Percentiles rank a stretch among this genome's conserved stretches.
Evolutionary conservation across 176 grass and related monocot species (phyloP).

Genomic region (Oryza officinalis): DNA sequence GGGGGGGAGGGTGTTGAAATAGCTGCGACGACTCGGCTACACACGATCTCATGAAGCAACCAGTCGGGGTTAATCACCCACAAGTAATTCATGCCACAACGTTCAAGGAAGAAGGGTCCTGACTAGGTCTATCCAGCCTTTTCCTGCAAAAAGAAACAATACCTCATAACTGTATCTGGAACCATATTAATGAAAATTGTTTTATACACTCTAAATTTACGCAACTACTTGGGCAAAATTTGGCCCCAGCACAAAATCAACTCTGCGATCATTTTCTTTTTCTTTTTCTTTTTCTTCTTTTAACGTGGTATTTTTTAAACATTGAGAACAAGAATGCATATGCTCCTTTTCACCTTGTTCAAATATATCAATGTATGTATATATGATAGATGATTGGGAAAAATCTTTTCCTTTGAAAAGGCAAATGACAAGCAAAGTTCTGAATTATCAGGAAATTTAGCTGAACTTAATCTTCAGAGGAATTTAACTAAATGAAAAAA

Average conservation of each 20-base stretch:
- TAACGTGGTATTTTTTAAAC: not conserved
- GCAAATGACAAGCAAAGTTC: not conserved
- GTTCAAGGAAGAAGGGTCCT: slow-evolving; percentile 42
- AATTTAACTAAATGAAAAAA: slow-evolving; percentile 31
- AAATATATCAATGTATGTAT: not conserved
- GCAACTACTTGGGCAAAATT: not conserved
- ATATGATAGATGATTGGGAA: not conserved
- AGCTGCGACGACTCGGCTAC: slow-evolving; percentile 11
- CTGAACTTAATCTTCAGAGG: slow-evolving; percentile 6
- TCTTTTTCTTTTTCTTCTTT: not conserved
- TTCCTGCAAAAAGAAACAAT: slow-evolving; percentile 49
- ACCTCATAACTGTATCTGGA: slow-evolving; percentile 31
- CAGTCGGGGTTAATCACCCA: slow-evolving; percentile 1
- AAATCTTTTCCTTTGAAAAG: not conserved
- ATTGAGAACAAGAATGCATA: not conserved
- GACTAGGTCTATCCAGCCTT: slow-evolving; percentile 35
- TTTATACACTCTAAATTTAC: not conserved
- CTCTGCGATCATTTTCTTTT: not conserved
- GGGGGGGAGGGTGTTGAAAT: not conserved
- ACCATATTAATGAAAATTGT: slow-evolving; percentile 12
- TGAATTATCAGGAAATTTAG: slow-evolving; percentile 11
- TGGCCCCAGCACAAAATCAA: not conserved
- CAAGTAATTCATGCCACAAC: slow-evolving; percentile 32
- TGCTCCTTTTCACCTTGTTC: not conserved
- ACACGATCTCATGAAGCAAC: not conserved